phyloP scores from a whole-genome alignment of 1,284 basidiomycete genomes.

The Leccinum angustisporum region DNA sequence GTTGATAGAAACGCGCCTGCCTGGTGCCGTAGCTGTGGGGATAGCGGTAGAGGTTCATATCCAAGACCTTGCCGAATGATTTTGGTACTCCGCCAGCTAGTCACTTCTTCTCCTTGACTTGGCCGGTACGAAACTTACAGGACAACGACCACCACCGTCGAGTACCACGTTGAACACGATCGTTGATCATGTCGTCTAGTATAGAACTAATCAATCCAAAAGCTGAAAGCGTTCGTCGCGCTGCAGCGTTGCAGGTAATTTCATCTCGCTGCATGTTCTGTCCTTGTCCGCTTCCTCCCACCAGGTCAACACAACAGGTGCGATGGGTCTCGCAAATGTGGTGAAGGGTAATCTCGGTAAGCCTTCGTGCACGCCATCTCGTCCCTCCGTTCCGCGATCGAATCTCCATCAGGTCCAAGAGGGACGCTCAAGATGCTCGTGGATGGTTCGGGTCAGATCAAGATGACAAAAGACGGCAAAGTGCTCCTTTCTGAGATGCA shows the following conservation, averaged over 20 bases:
- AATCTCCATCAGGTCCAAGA: constrained; percentile 67
- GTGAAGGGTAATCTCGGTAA: constrained; percentile 95
- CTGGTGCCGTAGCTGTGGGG: constrained; percentile 38
- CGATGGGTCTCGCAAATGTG: constrained; percentile 96
- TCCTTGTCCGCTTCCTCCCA: constrained; percentile 23
- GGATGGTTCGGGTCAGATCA: constrained; percentile 98
- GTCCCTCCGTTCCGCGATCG: constrained; percentile 18
- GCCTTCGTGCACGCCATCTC: constrained; percentile 27
- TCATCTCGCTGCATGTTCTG: constrained; percentile 19
- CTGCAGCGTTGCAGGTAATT: constrained; percentile 89
- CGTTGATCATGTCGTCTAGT: constrained; percentile 65
- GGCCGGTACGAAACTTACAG: constrained; percentile 2
- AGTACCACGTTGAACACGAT: constrained; percentile 25
- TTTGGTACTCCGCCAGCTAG: constrained; percentile 33
- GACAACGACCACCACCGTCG: constrained; percentile 18
- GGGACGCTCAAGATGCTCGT: constrained; percentile 99
- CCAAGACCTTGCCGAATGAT: constrained; percentile 26
- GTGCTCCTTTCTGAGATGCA: constrained; percentile 99
- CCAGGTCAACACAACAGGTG: constrained; percentile 88
- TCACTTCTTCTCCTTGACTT: background rate
- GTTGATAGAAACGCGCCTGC: constrained; percentile 34
- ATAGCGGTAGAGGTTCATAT: constrained; percentile 29
- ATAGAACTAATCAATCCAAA: constrained; percentile 95
- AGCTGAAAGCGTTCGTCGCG: constrained; percentile 91
- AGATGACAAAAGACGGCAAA: constrained; percentile 99